Evolutionary conservation across 495 filamentous ascomycete species (phyloP), one percentile per base, ranked within the genome.

Genomic region (Neurospora africana): DNA sequence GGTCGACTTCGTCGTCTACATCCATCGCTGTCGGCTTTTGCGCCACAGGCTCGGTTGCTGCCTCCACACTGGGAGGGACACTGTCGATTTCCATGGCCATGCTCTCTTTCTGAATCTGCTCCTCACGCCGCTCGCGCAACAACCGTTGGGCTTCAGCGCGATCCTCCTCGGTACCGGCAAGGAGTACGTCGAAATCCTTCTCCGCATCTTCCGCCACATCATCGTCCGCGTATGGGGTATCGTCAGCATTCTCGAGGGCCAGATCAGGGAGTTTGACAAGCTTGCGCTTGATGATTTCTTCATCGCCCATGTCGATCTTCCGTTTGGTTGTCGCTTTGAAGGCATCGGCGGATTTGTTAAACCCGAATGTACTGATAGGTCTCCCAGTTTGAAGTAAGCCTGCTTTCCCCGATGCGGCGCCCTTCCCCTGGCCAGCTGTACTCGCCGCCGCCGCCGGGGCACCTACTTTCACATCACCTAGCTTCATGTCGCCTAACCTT

Each of bases 261-360:
- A 90, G 89, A 72, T 91, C 92, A 68, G 93, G 94, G 72, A 95
- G 89, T 82, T 91, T 92, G 85, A 93, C 92, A 72, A 96, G 86
- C 81, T 96, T 97, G 77, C 93, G 93, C 73, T 92, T 88, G 5
- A 90, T 91, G 44, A 88, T 88, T 74, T 96, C 93, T 76, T 97
- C 94, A 76, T 97, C 94, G 69, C 90, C 93, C 75, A 98, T 91
- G 70, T 92, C 91, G 35, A 97, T 82, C 72, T 89, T 91, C 37
- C 89, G 89, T 78, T 92, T 94, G 3, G 89, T 85, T 11, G 89
- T 80, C 0, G 86, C 77, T 74, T 91, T 93, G 19, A 94, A 93
- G 15, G 81, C 74, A 70, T 93, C 92, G 61, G 83, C 83, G 75
- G 90, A 91, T 67, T 87, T 89, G 72, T 89, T 89, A 69, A 98